Conservation (phyloP, 2,329 filamentous ascomycete species). For the Escovopsis sp. region DNA sequence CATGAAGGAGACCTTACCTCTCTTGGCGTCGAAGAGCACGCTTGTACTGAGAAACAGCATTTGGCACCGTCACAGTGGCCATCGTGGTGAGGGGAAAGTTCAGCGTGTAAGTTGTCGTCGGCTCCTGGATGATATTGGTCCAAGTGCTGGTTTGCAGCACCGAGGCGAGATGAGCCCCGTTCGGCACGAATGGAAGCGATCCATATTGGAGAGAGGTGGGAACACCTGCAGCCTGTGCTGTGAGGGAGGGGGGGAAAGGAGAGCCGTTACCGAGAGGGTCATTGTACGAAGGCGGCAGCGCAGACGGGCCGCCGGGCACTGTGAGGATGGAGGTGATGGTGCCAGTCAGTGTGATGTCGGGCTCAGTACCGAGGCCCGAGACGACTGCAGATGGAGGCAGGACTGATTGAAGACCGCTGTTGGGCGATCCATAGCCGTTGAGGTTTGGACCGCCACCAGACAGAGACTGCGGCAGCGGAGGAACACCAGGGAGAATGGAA, state of each 20-base stretch:
- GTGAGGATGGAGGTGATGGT: conserved; percentile 13
- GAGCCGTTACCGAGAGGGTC: conserved; percentile 6
- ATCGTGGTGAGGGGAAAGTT: conserved; percentile 25
- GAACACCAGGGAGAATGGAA: conserved; percentile 8
- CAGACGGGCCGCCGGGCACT: conserved; percentile 5
- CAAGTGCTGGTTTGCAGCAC: conserved; percentile 22
- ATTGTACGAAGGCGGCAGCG: conserved; percentile 8
- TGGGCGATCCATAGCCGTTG: conserved; percentile 12
- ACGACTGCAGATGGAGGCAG: conserved; percentile 8
- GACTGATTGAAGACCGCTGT: conserved; percentile 1
- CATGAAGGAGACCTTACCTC: conserved; percentile 10
- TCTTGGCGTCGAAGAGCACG: conserved; percentile 16
- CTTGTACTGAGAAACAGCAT: conserved; percentile 6
- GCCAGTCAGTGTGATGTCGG: conserved; percentile 8
- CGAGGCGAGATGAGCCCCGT: conserved; percentile 4
- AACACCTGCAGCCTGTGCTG: conserved; percentile 5
- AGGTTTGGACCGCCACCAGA: conserved; percentile 9
- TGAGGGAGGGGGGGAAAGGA: conserved; percentile 8
- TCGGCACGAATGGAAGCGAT: conserved; percentile 8
- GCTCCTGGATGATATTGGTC: conserved; percentile 23
- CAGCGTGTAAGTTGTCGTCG: conserved; percentile 26
- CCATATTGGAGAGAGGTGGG: conserved; percentile 10
- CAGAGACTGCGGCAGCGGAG: conserved; percentile 4
- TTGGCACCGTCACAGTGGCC: conserved; percentile 17
- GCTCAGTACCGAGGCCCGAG: conserved; percentile 11